Conservation (phyloP, 192 early-diverging fungal genomes). For the Backusella tuberculispora region DNA sequence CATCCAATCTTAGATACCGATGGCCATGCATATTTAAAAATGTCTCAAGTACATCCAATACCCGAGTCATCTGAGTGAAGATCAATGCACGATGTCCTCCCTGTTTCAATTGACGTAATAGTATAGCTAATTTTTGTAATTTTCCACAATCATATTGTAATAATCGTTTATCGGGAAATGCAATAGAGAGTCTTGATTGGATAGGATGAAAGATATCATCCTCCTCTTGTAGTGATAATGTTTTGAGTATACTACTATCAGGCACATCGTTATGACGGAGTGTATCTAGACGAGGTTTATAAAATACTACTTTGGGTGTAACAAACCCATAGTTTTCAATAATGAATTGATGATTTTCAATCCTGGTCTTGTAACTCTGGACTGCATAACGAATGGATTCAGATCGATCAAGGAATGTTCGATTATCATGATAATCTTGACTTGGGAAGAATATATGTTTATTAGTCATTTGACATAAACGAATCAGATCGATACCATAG, state of each 20-base stretch:
- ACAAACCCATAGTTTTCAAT: conserved; percentile 40
- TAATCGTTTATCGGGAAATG: conserved; percentile 82
- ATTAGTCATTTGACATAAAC: conserved; percentile 29
- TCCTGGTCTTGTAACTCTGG: conserved; percentile 43
- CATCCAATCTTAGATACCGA: conserved; percentile 65
- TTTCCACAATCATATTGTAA: conserved; percentile 89
- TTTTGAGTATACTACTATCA: not conserved
- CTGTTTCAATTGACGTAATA: conserved; percentile 57
- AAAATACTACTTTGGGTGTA: conserved; percentile 57
- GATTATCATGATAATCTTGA: conserved; percentile 23
- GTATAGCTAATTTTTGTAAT: conserved; percentile 60
- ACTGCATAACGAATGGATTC: conserved; percentile 43
- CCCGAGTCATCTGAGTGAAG: conserved; percentile 73
- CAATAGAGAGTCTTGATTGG: conserved; percentile 64
- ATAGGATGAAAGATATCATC: conserved; percentile 61
- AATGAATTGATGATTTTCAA: conserved; percentile 26
- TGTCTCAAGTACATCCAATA: conserved; percentile 65
- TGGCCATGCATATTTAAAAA: conserved; percentile 71
- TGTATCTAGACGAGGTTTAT: conserved; percentile 18
- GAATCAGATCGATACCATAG: conserved; percentile 35
- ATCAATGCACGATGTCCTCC: conserved; percentile 67
- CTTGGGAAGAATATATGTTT: conserved; percentile 6
- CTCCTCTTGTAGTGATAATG: conserved; percentile 28
- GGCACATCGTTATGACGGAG: not conserved
- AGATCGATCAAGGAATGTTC: conserved; percentile 39